Evolutionary conservation across 306 rosid species (phyloP), one percentile per base, ranked within the genome.

Genomic region (Clitoria ternatea): DNA sequence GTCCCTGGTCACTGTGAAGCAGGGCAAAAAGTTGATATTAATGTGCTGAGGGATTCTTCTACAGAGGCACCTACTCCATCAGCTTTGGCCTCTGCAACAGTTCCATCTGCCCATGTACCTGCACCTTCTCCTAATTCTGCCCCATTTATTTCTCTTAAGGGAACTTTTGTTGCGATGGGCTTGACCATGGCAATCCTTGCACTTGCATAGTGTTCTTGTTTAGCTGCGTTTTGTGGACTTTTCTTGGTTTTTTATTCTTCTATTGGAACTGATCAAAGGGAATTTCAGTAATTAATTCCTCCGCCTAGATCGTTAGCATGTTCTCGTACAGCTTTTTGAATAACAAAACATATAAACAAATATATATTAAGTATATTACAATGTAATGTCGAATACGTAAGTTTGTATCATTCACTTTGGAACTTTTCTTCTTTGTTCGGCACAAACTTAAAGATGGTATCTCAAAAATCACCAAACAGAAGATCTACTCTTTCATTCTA

Each of bases 1-100:
- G 89, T 89, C 14, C 95, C 96, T 8, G 97, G 98, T 5, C 98
- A 94, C 60, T 94, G 98, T 61, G 85, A 89, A 75, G 78, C 87
- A 17, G 92, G 97, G 12, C 96, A 86, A 62, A 91, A 85, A 82
- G 84, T 91, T 37, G 92, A 91, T 72, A 85, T 91, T 22, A 88
- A 91, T 8, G 96, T 83, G 30, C 79, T 72, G 3, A 82, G 49
- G 49, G 72, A 55, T 50, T 32, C 76, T 39, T 32, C 76, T 39
- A 52, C 68, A 14, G 49, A 23, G 2, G 83, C 89, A 53, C 68
- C 86, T 61, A 1, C 79, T 39, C 85, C 89, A 2, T 82, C 87
- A 18, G 83, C 83, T 12, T 70, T 87, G 84, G 74, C 57, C 8
- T 18, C 81, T 22, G 50, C 79, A 9, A 15, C 52, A 7, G 80